phyloP scores from a whole-genome alignment of 1,284 basidiomycete species.

The Ustilago curta region DNA sequence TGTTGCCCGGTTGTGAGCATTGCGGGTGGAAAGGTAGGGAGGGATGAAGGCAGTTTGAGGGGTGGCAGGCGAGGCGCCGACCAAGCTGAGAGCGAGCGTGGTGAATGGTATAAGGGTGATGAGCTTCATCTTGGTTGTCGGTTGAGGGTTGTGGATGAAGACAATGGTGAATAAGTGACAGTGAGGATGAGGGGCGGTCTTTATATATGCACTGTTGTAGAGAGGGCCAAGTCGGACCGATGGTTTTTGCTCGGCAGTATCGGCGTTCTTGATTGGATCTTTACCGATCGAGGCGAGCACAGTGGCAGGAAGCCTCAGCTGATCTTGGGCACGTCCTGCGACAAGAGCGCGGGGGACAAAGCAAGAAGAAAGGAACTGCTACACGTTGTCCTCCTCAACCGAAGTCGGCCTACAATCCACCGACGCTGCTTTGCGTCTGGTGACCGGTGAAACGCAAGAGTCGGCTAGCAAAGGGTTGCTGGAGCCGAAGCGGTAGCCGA shows the following conservation, averaged over 20 bases:
- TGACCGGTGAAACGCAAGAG: no score
- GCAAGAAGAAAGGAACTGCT: no score
- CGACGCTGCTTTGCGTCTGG: no score
- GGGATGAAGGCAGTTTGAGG: slow-evolving; percentile 15
- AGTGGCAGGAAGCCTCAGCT: neutral
- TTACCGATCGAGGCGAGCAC: neutral
- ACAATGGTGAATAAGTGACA: neutral
- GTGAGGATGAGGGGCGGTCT: neutral
- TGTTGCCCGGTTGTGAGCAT: slow-evolving; percentile 28
- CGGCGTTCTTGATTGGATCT: neutral
- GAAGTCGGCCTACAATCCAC: no score
- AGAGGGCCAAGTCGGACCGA: slow-evolving; percentile 26
- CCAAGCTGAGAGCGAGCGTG: slow-evolving; percentile 23
- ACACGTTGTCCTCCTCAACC: no score
- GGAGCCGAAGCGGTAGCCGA: neutral
- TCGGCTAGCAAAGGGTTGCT: no score
- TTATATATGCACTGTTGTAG: neutral
- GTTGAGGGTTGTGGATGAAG: neutral
- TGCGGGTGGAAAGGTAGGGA: slow-evolving; percentile 14
- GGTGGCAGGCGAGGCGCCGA: slow-evolving; percentile 3
- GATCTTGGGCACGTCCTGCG: neutral
- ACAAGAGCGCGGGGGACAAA: no score
- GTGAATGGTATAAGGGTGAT: slow-evolving; percentile 19
- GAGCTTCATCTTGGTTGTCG: slow-evolving; percentile 23
- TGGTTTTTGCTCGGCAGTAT: neutral